Evolutionary conservation across 1,139 yeast genomes (phyloP), one percentile per base, ranked within the genome.

Genomic region (Candida gigantensis): DNA sequence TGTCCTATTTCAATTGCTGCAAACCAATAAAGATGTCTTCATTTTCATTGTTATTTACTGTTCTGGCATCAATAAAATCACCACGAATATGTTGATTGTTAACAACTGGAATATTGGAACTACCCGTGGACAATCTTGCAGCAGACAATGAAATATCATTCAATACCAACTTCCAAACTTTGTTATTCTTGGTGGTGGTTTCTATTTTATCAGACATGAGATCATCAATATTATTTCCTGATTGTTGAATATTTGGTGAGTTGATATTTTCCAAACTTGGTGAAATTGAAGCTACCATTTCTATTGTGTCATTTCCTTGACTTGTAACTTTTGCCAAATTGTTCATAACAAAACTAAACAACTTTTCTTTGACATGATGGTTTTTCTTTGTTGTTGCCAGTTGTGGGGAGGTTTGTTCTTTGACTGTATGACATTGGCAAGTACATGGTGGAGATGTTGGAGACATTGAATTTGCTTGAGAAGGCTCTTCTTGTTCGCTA

Each of bases 71-170:
- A 8, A 45, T 50, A 20, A 45, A 45, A 32, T 45, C 49, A n/a
- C 45, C 49, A 17, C 45, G 39, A 13, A 45, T 37, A 27, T 39
- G 37, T 17, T 38, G 43, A 18, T 42, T 34, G 21, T 28, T 36
- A 13, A 41, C 35, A 14, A 35, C 36, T n/a, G 45, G 39, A 6
- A 36, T 25, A 16, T 62, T 57, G 4, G 53, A 34, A 4, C 57
- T 54, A 0, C 80, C 80, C 7, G 73, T 71, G 1, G 80, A 74
- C 5, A 71, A 53, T 35, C 74, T 47, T 3, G 81, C 81, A 0
- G 81, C 81, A 19, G 70, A 65, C 37, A 74, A 56, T 1, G 81
- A 73, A 2, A 69, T 61, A 27, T 70, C 77, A 49, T 72, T 74
- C 43, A 69, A 53, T 0, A 73, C 68, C 2, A 62, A 55, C 39